These are phyloP conservation scores for Rhodotorula sp. DNA, from an alignment of 1,284 basidiomycete genomes.

Conservation along the genomic window DNA sequence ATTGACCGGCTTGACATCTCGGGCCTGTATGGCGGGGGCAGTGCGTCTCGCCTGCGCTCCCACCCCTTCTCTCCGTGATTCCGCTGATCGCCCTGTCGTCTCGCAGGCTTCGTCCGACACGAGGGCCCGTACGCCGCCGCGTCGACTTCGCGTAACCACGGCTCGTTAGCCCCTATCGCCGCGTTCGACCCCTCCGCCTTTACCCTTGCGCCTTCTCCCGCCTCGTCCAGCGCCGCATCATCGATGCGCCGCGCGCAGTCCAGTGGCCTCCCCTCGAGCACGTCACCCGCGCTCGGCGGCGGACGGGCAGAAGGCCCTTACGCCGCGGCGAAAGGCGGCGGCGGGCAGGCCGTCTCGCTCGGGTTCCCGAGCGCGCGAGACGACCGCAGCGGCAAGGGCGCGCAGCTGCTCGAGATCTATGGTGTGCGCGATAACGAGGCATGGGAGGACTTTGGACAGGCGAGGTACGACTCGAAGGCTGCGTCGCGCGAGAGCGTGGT, in stretches of 20 bases:
- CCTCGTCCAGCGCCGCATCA: neutral
- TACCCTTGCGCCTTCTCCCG: slow-evolving; percentile 12
- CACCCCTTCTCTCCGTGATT: neutral
- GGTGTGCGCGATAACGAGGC: slow-evolving; percentile 40
- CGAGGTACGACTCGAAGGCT: slow-evolving; percentile 28
- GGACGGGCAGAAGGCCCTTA: neutral
- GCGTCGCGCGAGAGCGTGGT: slow-evolving; percentile 33
- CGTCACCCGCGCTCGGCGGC: slow-evolving; percentile 3
- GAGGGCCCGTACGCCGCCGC: slow-evolving; percentile 43
- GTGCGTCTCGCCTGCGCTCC: slow-evolving; percentile 18
- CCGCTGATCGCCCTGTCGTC: neutral
- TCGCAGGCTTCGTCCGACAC: slow-evolving; percentile 37
- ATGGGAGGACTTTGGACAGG: slow-evolving; percentile 41
- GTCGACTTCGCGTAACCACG: slow-evolving; percentile 29
- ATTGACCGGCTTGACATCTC: slow-evolving; percentile 44
- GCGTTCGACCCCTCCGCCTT: slow-evolving; percentile 41
- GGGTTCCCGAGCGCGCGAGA: slow-evolving; percentile 19
- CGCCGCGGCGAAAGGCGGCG: neutral
- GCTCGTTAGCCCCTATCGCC: slow-evolving; percentile 36
- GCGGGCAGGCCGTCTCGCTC: slow-evolving; percentile 3
- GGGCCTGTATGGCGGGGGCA: slow-evolving; percentile 42
- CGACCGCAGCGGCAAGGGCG: slow-evolving; percentile 19
- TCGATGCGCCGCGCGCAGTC: slow-evolving; percentile 1
- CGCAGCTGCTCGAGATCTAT: slow-evolving; percentile 43
- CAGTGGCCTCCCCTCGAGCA: neutral